Base-by-base conservation (phyloP, 106 monocot species). In the Dioscorea alata region DNA sequence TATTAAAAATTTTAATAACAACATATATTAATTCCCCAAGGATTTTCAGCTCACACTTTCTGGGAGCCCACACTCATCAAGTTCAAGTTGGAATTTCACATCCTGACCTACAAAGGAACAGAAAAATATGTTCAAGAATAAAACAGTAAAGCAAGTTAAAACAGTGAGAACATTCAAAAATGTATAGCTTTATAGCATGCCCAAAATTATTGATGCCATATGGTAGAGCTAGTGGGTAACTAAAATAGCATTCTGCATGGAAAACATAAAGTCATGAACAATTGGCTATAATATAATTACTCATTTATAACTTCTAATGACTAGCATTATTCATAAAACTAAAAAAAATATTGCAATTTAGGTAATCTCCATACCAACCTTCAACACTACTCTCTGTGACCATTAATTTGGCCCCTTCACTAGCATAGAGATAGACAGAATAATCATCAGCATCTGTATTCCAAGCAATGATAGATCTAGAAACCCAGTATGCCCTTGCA, bases 401-500 rank as follows among this genome's bases (percentile, higher is more conserved):
- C 62, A 23, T 59, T 57, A 94, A 73, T 20, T 54, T 67, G 0
- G 89, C 89, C 35, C 23, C 68, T 74, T 63, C 77, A 72, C 86
- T 89, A n/a, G 84, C 83, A 74, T 77, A 89, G 15, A 89, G 81
- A 65, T 66, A 84, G 12, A 87, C 54, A 24, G 57, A 78, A 70
- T 65, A 56, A 58, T 84, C 84, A 73, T 86, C 59, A 42, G 28
- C 76, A 68, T 24, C 23, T 20, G 71, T 61, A 75, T 89, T 82
- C 89, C 89, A 94, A 22, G 93, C 86, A 72, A 94, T 84, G 60
- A 84, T 66, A 57, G 77, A 80, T 71, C 58, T 84, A n/a, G 77
- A 17, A 64, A 89, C 89, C 93, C 89, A 90, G 54, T 82, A 82
- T 49, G 86, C 93, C 75, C 84, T 94, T 33, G 84, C 73, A 80